Base-by-base conservation (phyloP, 805 yeast species). In the Spathaspora passalidarum region DNA sequence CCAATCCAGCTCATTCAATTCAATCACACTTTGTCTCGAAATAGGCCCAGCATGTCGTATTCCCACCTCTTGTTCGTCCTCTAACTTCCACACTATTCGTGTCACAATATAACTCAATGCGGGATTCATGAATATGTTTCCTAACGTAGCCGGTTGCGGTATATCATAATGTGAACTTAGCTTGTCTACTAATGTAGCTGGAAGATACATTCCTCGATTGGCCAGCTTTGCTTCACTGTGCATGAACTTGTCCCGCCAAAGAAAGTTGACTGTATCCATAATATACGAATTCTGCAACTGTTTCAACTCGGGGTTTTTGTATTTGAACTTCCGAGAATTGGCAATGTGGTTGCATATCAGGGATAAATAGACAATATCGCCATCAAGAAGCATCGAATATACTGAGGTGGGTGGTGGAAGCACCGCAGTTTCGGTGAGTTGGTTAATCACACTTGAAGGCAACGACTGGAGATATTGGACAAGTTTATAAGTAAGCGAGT, bases 171-270 rank as follows among this genome's bases (percentile, higher is more conserved):
- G 60, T 36, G 54, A 65, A 47, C 55, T 56, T 48, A 72, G 51
- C 26, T 51, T 66, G 20, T 50, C 56, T 16, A 61, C 57, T 52
- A 63, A 75, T n/a, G 45, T 56, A 1, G 60, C 58, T 16, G 67
- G 68, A 29, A 69, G 57, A 45, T 63, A 57, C 55, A 77, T 66
- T 3, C 74, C 78, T 38, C 61, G 65, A n/a, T 66, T 65, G 5
- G 65, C 58, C 0, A 71, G 55, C 1, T 56, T 57, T 9, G 21
- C 35, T 20, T 59, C 69, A 20, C 39, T 46, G n/a, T 56, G 56
- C 49, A 80, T 73, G 1, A 81, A 78, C 52, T 67, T 71, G 50
- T 80, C 78, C 48, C 84, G 60, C 86, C 86, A 82, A 0, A 77
- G 40, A 11, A 75, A 63, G 47, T 82, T 81, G 49, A 82, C 69